Evolutionary conservation across 305 asterid genomes (phyloP).

Genomic region (Withania somnifera): DNA sequence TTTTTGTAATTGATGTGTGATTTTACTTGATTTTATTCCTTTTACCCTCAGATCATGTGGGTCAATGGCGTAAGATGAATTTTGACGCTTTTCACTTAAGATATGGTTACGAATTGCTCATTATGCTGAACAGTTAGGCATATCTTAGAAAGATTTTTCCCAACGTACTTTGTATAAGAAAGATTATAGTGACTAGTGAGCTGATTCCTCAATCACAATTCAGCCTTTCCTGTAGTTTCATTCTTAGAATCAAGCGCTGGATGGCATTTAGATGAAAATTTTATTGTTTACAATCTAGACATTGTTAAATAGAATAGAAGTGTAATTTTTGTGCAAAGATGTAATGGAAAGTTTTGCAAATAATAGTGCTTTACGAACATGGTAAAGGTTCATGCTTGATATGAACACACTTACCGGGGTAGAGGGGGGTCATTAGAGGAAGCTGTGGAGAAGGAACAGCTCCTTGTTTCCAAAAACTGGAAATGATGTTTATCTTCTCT

Average conservation of each 20-base stretch:
- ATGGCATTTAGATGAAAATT: not conserved
- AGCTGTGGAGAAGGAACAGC: not conserved
- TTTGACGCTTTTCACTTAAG: not conserved
- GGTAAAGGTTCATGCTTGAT: not conserved
- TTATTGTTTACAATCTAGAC: not conserved
- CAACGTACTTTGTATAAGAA: not conserved
- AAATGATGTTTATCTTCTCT: not conserved
- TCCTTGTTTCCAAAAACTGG: not conserved
- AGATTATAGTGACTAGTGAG: not conserved
- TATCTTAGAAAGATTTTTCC: not conserved
- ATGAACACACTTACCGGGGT: not conserved
- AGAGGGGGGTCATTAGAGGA: not conserved
- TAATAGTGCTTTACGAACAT: not conserved
- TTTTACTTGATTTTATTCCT: not conserved
- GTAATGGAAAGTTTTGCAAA: not conserved
- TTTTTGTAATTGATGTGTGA: not conserved
- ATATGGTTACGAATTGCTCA: not conserved
- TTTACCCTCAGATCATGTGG: not conserved
- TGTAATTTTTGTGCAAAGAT: too few species aligned
- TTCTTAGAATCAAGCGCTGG: not conserved
- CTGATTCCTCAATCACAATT: not conserved
- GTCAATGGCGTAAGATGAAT: not conserved
- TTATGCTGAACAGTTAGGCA: not conserved
- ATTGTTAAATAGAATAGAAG: too few species aligned
- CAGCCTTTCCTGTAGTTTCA: not conserved